phyloP scores from a whole-genome alignment of 1,284 basidiomycete species.

The Erythrobasidium hasegawianum region DNA sequence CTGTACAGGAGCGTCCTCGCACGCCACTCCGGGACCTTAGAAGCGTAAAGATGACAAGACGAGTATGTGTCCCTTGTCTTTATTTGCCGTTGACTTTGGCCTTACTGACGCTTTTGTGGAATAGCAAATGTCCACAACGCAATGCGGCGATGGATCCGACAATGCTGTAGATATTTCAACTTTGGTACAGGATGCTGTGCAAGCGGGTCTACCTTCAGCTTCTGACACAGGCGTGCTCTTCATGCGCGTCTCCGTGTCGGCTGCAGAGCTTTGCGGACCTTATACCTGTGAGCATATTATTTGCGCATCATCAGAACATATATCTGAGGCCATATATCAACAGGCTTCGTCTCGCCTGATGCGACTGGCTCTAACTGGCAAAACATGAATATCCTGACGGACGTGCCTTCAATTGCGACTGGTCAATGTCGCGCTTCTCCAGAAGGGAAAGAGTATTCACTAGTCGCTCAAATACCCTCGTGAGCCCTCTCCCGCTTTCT shows the following conservation, averaged over 20 bases:
- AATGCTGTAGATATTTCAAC: neutral
- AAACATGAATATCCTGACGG: conserved; percentile 15
- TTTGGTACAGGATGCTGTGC: conserved; percentile 3
- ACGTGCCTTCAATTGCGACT: conserved; percentile 6
- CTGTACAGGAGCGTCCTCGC: no score
- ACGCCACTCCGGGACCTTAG: no score
- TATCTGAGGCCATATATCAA: neutral
- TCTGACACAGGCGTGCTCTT: conserved; percentile 26
- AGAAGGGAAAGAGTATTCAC: conserved; percentile 1
- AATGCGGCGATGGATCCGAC: neutral
- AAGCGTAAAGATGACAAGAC: no score
- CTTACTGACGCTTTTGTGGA: no score
- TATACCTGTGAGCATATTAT: conserved; percentile 26
- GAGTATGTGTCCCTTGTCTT: no score
- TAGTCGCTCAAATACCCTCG: conserved; percentile 19
- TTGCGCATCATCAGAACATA: no score
- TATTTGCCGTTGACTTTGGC: no score
- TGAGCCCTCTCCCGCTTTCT: no score
- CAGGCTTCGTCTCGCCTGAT: conserved; percentile 27
- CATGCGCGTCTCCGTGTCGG: conserved; percentile 13
- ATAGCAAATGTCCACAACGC: no score
- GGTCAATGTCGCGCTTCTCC: conserved; percentile 1
- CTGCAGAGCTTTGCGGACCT: conserved; percentile 16
- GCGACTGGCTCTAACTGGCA: conserved; percentile 16
- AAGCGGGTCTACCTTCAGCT: conserved; percentile 14